phyloP scores from a whole-genome alignment of 129 eudicot genomes.

The Flaveria bidentis region DNA sequence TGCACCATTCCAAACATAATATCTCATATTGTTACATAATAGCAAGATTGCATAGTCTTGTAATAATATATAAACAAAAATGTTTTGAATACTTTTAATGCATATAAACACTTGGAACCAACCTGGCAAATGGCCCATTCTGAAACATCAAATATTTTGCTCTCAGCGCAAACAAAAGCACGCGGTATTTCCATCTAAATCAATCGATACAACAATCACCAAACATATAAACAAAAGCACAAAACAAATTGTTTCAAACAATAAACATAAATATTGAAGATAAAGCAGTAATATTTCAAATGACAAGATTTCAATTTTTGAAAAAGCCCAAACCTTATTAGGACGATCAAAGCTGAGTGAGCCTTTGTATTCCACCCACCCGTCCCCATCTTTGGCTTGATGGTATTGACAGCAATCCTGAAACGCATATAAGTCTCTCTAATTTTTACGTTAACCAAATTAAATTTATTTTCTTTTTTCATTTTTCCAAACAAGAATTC shows the following conservation, averaged over 20 bases:
- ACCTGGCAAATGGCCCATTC: constrained; percentile 99
- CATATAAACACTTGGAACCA: constrained; percentile 20
- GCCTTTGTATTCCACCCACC: constrained; percentile 98
- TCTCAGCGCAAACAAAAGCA: constrained; percentile 97
- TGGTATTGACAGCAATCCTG: constrained; percentile 98
- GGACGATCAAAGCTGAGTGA: constrained; percentile 77
- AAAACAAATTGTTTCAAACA: too few relatives aligned
- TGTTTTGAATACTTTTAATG: not conserved
- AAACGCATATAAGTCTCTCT: constrained; percentile 24
- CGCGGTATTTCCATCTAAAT: constrained; percentile 90
- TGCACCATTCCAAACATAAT: constrained; percentile 20
- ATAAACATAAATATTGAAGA: too few relatives aligned
- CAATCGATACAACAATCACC: constrained; percentile 18
- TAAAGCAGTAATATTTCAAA: not conserved
- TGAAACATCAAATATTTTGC: constrained; percentile 95
- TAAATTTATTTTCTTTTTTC: not conserved
- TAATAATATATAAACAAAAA: not conserved
- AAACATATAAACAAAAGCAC: not conserved
- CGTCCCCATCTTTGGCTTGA: constrained; percentile 99
- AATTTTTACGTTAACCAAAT: not conserved
- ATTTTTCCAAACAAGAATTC: not conserved
- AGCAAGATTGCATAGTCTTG: too few relatives aligned
- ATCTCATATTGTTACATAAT: not conserved
- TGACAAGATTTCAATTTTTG: not conserved
- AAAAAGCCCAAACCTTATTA: constrained; percentile 62